Percentiles rank a stretch among this genome's conserved stretches.
Evolutionary conservation across 2,329 filamentous ascomycete genomes (phyloP).

Genomic region (Cryphonectria nitschkei): DNA sequence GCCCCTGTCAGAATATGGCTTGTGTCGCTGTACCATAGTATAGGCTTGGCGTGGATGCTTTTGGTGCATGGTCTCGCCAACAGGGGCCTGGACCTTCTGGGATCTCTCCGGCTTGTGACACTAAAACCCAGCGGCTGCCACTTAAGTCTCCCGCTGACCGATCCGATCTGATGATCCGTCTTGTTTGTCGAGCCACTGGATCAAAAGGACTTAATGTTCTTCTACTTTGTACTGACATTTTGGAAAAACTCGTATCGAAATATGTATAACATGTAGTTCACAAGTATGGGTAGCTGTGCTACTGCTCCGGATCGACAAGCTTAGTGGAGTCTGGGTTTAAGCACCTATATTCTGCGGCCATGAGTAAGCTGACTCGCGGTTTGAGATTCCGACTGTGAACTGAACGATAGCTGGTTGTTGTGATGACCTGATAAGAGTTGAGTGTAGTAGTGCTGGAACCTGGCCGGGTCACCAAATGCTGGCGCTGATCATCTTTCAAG

Average conservation of each 20-base stretch:
- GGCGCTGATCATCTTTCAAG: not conserved
- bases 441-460: not conserved
- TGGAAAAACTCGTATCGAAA: not conserved
- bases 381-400: not conserved
- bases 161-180: not conserved
- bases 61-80: not conserved
- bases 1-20: not conserved
- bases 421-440: not conserved
- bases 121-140: not conserved
- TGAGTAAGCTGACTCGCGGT: not conserved
- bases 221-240: not conserved
- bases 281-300: not conserved
- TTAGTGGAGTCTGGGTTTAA: not conserved
- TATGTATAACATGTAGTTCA: not conserved
- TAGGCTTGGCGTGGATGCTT: not conserved
- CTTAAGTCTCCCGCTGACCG: not conserved
- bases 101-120: not conserved
- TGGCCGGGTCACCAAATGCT: not conserved
- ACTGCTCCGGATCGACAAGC: not conserved
- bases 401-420: not conserved
- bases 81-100: not conserved
- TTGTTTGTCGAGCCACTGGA: not conserved
- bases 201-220: too few species aligned
- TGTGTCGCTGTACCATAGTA: not conserved
- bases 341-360: not conserved